Conservation (phyloP, 2,329 filamentous ascomycete genomes). For the Aspergillus terreus region DNA sequence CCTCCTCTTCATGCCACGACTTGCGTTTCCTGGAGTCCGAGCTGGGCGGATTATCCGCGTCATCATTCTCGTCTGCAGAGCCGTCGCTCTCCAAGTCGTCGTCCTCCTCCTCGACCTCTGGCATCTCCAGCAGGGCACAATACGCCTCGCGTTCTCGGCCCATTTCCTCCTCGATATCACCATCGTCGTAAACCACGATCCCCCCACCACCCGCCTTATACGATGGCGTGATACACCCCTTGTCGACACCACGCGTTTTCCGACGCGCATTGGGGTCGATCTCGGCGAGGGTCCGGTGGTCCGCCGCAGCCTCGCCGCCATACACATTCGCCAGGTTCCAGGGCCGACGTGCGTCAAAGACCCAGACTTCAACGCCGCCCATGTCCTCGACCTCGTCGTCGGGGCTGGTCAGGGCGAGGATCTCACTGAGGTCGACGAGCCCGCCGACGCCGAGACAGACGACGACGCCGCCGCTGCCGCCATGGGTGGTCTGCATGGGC, state of each 20-base stretch:
- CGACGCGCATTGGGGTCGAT: constrained; percentile 40
- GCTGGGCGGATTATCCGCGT: constrained; percentile 46
- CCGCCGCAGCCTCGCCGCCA: constrained; percentile 60
- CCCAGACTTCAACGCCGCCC: constrained; percentile 90
- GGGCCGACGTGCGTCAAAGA: constrained; percentile 83
- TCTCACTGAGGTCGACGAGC: constrained; percentile 77
- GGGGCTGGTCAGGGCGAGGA: constrained; percentile 71
- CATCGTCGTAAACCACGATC: constrained; percentile 92
- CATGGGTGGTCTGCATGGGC: constrained; percentile 80
- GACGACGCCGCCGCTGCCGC: constrained; percentile 82
- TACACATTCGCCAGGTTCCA: constrained; percentile 97
- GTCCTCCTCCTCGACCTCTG: constrained; percentile 74
- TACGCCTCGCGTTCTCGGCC: constrained; percentile 74
- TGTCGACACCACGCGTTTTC: constrained; percentile 63
- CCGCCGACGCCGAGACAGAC: constrained; percentile 91
- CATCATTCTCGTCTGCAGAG: constrained; percentile 52
- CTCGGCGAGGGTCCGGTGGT: constrained; percentile 46
- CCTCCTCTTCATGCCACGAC: constrained; percentile 68
- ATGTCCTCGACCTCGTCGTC: constrained; percentile 60
- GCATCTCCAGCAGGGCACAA: constrained; percentile 83
- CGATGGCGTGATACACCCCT: constrained; percentile 65
- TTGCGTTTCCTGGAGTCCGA: constrained; percentile 64
- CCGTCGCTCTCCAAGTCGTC: constrained; percentile 58
- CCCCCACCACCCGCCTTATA: constrained; percentile 81
- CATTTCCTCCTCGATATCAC: constrained; percentile 85